A percentile compares a stretch with the other conserved stretches of the same genome.
These are phyloP conservation scores for Bullera alba DNA, from an alignment of 768 basidiomycete genomes.

Conservation along the genomic window DNA sequence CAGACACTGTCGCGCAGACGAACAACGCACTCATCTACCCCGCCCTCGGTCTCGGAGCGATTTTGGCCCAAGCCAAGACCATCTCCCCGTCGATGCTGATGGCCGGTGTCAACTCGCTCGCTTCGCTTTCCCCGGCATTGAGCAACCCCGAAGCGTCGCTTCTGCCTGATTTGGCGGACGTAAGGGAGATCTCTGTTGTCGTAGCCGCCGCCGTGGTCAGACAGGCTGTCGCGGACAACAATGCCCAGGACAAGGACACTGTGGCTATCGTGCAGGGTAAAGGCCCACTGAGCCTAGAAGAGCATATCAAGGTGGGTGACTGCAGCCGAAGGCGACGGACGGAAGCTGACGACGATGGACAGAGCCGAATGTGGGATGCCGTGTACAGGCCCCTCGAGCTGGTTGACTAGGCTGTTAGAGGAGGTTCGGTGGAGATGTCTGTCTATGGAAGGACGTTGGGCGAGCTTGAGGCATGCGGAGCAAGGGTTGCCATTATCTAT, in stretches of 20 bases:
- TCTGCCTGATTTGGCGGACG: constrained; percentile 69
- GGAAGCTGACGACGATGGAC: background rate
- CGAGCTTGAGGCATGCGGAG: no score
- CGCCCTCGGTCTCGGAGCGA: constrained; percentile 73
- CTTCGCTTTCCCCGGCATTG: constrained; percentile 67
- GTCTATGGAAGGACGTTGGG: no score
- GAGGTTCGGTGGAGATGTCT: no score
- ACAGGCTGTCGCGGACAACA: constrained; percentile 68
- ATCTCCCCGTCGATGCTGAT: constrained; percentile 81
- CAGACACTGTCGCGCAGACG: constrained; percentile 34
- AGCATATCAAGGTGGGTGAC: constrained; percentile 51
- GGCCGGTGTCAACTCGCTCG: constrained; percentile 68
- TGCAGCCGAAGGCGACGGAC: background rate
- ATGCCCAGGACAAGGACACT: constrained; percentile 49
- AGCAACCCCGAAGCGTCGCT: constrained; percentile 64
- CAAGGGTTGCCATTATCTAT: no score
- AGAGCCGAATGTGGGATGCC: constrained; percentile 26
- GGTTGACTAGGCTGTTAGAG: constrained; percentile 21
- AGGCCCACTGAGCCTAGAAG: constrained; percentile 29
- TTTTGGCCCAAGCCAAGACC: constrained; percentile 59
- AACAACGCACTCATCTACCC: constrained; percentile 62
- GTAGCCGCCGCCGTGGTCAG: constrained; percentile 74
- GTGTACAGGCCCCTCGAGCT: constrained; percentile 17
- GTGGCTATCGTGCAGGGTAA: constrained; percentile 38
- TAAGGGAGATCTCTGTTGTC: constrained; percentile 65